These are phyloP conservation scores for Stropharia rugosoannulata DNA, from an alignment of 768 basidiomycete species.

Conservation along the genomic window DNA sequence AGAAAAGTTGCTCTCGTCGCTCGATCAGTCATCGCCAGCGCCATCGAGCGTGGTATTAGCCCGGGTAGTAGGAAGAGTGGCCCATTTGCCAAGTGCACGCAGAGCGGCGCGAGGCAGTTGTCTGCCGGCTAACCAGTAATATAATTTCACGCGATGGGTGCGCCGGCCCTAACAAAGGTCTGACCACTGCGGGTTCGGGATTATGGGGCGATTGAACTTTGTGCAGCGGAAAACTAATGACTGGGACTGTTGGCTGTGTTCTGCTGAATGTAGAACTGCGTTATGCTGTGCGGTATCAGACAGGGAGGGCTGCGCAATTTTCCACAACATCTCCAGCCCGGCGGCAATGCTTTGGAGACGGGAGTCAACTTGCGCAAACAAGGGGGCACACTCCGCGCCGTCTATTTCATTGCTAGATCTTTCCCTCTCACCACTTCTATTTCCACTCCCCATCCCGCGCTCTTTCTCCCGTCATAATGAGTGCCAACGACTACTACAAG, in stretches of 20 bases:
- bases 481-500: constrained; percentile 75
- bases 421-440: background rate
- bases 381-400: background rate
- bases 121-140: too few relatives aligned
- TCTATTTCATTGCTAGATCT: background rate
- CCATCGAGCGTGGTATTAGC: too few relatives aligned
- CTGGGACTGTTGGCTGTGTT: background rate
- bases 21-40: too few relatives aligned
- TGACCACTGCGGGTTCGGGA: background rate
- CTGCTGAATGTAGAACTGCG: constrained; percentile 1
- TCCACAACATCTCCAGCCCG: background rate
- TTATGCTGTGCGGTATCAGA: too few relatives aligned
- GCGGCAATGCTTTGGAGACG: background rate
- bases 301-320: too few relatives aligned
- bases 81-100: too few relatives aligned
- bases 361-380: constrained; percentile 11
- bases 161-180: background rate
- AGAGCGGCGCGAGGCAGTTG: too few relatives aligned
- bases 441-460: constrained; percentile 1
- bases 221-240: too few relatives aligned
- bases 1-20: too few relatives aligned
- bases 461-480: constrained; percentile 41
- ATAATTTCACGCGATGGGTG: too few relatives aligned
- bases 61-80: too few relatives aligned
- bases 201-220: background rate